Evolutionary conservation across 805 yeast species (phyloP).

Genomic region (Starmerella roubikii): DNA sequence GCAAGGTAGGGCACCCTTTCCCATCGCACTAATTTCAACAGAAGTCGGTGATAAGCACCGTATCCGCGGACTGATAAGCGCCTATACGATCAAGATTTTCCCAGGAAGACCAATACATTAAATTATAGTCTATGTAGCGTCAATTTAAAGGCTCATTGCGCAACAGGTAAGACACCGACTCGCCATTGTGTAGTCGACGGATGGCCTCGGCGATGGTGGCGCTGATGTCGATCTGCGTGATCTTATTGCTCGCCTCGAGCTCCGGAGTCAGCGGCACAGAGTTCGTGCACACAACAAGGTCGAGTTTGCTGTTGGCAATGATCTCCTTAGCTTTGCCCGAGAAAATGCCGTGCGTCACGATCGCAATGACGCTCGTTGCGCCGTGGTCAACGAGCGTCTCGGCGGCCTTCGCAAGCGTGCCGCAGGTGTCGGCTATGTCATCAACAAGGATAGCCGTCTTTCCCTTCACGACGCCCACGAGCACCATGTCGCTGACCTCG

Average conservation of each 20-base stretch:
- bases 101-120: no score
- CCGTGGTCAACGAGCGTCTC: slow-evolving; percentile 69
- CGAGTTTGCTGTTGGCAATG: slow-evolving; percentile 52
- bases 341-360: slow-evolving; percentile 91
- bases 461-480: slow-evolving; percentile 83
- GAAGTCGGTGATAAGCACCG: no score
- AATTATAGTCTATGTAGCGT: no score
- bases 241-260: slow-evolving; percentile 44
- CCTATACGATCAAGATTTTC: no score
- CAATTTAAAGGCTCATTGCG: slow-evolving; percentile 57
- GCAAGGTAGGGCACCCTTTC: no score
- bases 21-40: no score
- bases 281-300: slow-evolving; percentile 77
- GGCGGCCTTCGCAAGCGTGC: slow-evolving; percentile 89
- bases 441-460: slow-evolving; percentile 79
- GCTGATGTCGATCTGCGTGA: slow-evolving; percentile 72
- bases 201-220: slow-evolving; percentile 87
- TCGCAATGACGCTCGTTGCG: slow-evolving; percentile 77
- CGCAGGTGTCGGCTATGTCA: slow-evolving; percentile 98
- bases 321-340: slow-evolving; percentile 71
- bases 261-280: slow-evolving; percentile 73
- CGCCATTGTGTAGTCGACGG: slow-evolving; percentile 91
- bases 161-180: slow-evolving; percentile 78
- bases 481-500: slow-evolving; percentile 87
- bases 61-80: no score